phyloP scores from a whole-genome alignment of 306 rosid species.

The Oxytropis ochrocephala region DNA sequence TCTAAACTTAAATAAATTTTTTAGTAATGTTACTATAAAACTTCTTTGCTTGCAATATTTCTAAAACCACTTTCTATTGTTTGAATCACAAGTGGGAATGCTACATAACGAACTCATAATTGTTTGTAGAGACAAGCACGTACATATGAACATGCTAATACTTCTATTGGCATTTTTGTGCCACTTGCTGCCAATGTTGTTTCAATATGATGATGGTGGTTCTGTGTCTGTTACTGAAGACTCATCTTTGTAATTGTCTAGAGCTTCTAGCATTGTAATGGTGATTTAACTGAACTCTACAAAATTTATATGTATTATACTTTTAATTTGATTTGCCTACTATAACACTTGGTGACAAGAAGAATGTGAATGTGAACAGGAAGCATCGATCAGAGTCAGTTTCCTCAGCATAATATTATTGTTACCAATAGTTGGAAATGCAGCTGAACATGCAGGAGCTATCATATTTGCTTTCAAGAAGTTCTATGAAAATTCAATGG shows the following conservation, averaged over 20 bases:
- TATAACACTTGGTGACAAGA: neutral
- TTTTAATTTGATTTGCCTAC: neutral
- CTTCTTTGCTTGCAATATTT: too few species aligned
- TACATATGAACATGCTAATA: slow-evolving; percentile 66
- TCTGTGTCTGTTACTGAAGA: slow-evolving; percentile 7
- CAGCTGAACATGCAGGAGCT: slow-evolving; percentile 93
- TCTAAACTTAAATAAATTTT: too few species aligned
- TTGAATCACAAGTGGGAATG: slow-evolving; percentile 66
- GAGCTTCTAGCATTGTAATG: slow-evolving; percentile 75
- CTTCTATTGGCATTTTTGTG: slow-evolving; percentile 62
- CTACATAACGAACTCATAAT: slow-evolving; percentile 78
- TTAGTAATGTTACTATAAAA: too few species aligned
- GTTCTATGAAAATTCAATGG: slow-evolving; percentile 34
- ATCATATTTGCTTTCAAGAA: slow-evolving; percentile 85
- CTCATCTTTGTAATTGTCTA: slow-evolving; percentile 53
- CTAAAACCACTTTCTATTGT: neutral
- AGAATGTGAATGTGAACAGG: slow-evolving; percentile 32
- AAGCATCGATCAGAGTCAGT: slow-evolving; percentile 74
- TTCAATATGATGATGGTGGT: slow-evolving; percentile 27
- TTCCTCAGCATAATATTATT: slow-evolving; percentile 81
- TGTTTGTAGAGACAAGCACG: slow-evolving; percentile 73
- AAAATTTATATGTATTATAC: neutral
- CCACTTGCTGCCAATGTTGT: slow-evolving; percentile 58
- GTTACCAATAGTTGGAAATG: too few species aligned
- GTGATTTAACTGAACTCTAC: slow-evolving; percentile 38